phyloP scores from a whole-genome alignment of 306 rosid species.

The Trifolium dubium region DNA sequence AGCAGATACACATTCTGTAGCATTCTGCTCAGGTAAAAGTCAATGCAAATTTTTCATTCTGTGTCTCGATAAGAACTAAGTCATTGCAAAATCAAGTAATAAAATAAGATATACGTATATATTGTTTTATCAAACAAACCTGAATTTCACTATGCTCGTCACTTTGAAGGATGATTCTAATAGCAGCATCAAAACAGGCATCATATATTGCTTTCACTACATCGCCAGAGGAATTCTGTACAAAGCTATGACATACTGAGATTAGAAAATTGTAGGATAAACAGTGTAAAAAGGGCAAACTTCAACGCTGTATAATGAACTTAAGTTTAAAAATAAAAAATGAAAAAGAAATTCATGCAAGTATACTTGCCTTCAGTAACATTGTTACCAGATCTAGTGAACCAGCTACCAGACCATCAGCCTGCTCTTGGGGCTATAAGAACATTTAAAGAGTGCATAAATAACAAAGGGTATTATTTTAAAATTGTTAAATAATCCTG shows the following conservation, averaged over 20 bases:
- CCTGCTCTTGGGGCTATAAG: constrained; percentile 78
- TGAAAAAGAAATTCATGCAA: constrained; percentile 35
- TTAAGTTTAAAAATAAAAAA: neutral
- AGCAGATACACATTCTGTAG: constrained; percentile 89
- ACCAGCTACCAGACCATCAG: constrained; percentile 89
- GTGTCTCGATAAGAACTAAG: constrained; percentile 29
- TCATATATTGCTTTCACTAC: constrained; percentile 75
- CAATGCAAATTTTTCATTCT: constrained; percentile 39
- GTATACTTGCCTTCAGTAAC: constrained; percentile 86
- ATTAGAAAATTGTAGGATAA: constrained; percentile 45
- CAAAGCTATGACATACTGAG: constrained; percentile 47
- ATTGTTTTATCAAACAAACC: constrained; percentile 50
- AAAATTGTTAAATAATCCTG: constrained; percentile 22
- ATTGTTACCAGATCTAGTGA: constrained; percentile 86
- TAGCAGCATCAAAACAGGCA: constrained; percentile 71
- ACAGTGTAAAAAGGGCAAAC: constrained; percentile 24
- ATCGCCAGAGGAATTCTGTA: constrained; percentile 86
- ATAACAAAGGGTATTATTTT: constrained; percentile 30
- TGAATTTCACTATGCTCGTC: constrained; percentile 95
- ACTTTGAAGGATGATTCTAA: constrained; percentile 73
- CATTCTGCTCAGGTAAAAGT: constrained; percentile 67
- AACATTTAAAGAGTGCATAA: constrained; percentile 45
- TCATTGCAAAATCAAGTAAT: constrained; percentile 23
- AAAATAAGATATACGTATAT: constrained; percentile 2
- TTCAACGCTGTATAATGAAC: constrained; percentile 20